Evolutionary conservation across 257 asterid species (phyloP).

Genomic region (Gynochthodes officinalis): DNA sequence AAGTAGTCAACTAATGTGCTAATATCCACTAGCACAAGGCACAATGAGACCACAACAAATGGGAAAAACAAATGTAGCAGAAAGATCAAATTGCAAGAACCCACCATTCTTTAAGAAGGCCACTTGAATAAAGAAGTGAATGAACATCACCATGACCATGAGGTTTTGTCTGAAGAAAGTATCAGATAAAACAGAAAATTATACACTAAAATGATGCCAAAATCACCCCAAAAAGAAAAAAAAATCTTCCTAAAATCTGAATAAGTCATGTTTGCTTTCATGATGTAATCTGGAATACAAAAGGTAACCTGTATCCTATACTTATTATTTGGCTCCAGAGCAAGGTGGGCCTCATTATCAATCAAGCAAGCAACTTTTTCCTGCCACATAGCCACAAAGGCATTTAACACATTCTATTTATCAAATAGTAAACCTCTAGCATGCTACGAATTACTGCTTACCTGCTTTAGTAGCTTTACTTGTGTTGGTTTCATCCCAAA

Average conservation of each 20-base stretch:
- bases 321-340: constrained; percentile 77
- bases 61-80: neutral
- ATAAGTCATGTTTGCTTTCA: neutral
- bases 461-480: constrained; percentile 92
- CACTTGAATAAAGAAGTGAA: constrained; percentile 87
- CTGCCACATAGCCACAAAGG: constrained; percentile 39
- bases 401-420: constrained; percentile 11
- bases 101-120: constrained; percentile 87
- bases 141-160: constrained; percentile 99
- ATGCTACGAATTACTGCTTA: constrained; percentile 21
- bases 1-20: neutral
- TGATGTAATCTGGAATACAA: constrained; percentile 1
- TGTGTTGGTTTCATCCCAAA: constrained; percentile 95
- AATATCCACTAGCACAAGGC: neutral
- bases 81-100: constrained; percentile 22
- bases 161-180: constrained; percentile 75
- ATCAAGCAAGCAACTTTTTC: constrained; percentile 99
- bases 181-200: constrained; percentile 2
- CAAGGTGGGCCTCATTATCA: constrained; percentile 92
- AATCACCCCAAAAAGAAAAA: no score
- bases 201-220: constrained; percentile 8
- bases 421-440: neutral
- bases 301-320: constrained; percentile 75
- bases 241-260: constrained; percentile 5
- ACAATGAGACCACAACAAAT: neutral